Evolutionary conservation across 2,329 filamentous ascomycete species (phyloP), one percentile per base, ranked within the genome.

Genomic region (Conoideocrella luteorostrata): DNA sequence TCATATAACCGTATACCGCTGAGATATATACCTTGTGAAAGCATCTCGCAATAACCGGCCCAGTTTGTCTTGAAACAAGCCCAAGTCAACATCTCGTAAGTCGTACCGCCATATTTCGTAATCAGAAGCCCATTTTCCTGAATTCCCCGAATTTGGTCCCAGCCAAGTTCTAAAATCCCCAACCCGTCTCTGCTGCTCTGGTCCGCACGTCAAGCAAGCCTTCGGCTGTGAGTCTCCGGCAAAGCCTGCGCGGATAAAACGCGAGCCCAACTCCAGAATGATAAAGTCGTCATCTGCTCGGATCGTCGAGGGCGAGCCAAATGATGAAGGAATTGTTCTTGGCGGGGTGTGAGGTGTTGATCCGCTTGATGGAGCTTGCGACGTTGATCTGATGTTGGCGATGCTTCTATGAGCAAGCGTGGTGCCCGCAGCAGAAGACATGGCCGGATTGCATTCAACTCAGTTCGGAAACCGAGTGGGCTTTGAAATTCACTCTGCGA

Each of bases 191-290:
- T 86, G 82, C 57, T 85, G 76, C 50, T 90, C 84, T 0, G 87
- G 88, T 0, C 81, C 80, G 61, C 89, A 91, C 18, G 76, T 71
- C 18, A 90, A 67, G 12, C 75, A 72, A 1, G 73, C 77, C 61
- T 91, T 94, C 52, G 89, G 89, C 3, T 72, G 67, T 34, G 82
- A 77, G 62, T 95, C 90, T 41, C 90, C 90, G 5, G 90, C 87
- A 59, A 96, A 93, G 0, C 93, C 93, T 9, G 85, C 83, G 35
- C 85, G 80, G 21, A 97, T 63, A 63, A 81, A 84, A 18, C 91
- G 79, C 9, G 86, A 78, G 1, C 89, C 90, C 28, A 97, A 62
- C 61, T 97, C 89, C 41, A 96, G 71, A 33, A 98, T 76, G 5
- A 95, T 66, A 6, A 84, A 72, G 52, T 96, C 93, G 57, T 98